Conservation (phyloP, 2,329 filamentous ascomycete species). For the Fusarium sp. region DNA sequence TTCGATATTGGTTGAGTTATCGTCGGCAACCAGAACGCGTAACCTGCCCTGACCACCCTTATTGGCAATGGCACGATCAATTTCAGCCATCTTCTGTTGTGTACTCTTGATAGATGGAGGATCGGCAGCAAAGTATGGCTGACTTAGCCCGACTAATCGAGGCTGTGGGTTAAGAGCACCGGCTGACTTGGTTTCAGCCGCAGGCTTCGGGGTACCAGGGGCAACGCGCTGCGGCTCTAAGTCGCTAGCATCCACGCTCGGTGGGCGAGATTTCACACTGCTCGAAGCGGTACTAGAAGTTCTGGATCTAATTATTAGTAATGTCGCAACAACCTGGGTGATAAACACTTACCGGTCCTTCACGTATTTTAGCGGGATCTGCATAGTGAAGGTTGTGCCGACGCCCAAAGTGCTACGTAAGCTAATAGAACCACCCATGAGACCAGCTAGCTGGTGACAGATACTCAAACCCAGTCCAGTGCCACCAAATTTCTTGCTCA, state of each 20-base stretch:
- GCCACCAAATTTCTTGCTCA: conserved; percentile 91
- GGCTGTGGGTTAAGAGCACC: conserved; percentile 74
- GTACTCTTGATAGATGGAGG: conserved; percentile 54
- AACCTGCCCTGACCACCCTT: conserved; percentile 73
- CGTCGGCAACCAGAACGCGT: conserved; percentile 86
- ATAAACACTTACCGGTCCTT: conserved; percentile 64
- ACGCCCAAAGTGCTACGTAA: conserved; percentile 78
- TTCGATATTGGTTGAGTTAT: conserved; percentile 70
- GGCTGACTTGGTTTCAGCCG: conserved; percentile 49
- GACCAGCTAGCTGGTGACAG: conserved; percentile 83
- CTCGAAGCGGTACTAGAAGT: conserved; percentile 67
- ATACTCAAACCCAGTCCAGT: conserved; percentile 91
- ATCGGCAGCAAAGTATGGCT: conserved; percentile 78
- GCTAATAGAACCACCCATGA: conserved; percentile 84
- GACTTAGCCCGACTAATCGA: conserved; percentile 83
- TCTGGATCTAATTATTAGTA: conserved; percentile 50
- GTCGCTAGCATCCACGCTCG: conserved; percentile 60
- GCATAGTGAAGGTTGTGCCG: conserved; percentile 85
- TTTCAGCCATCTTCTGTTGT: conserved; percentile 73
- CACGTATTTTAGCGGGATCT: conserved; percentile 82
- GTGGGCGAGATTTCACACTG: conserved; percentile 63
- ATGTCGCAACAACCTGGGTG: background rate
- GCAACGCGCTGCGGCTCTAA: conserved; percentile 52
- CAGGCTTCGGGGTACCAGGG: conserved; percentile 42
- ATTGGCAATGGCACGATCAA: conserved; percentile 73